Evolutionary conservation across 768 basidiomycete genomes (phyloP).

Genomic region (Udeniomyces megalosporus): DNA sequence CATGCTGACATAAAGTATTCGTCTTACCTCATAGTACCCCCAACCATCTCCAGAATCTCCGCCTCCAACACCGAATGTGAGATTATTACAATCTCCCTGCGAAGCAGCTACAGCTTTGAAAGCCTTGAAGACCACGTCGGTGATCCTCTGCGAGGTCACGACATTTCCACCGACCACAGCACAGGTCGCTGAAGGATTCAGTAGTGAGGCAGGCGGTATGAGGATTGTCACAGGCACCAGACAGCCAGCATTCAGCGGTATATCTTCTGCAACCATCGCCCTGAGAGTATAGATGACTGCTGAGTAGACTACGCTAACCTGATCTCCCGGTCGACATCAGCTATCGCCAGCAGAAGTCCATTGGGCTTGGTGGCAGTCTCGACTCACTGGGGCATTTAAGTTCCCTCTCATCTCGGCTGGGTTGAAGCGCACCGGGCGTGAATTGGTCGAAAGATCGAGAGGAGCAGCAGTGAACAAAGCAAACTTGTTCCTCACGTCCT

Average conservation of each 20-base stretch:
- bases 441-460: background rate
- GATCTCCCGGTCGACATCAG: no score
- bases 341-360: no score
- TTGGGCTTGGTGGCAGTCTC: no score
- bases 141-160: slow-evolving; percentile 17
- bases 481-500: slow-evolving; percentile 7
- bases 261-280: background rate
- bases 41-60: slow-evolving; percentile 11
- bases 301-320: slow-evolving; percentile 3
- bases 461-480: background rate
- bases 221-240: slow-evolving; percentile 8
- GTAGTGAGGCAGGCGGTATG: slow-evolving; percentile 15
- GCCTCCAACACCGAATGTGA: slow-evolving; percentile 20
- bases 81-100: slow-evolving; percentile 19
- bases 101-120: slow-evolving; percentile 20
- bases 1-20: no score
- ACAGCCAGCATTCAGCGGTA: slow-evolving; percentile 10
- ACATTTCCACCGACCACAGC: slow-evolving; percentile 19
- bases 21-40: slow-evolving; percentile 12
- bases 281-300: slow-evolving; percentile 23
- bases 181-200: slow-evolving; percentile 16
- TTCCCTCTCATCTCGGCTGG: slow-evolving; percentile 3
- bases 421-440: background rate
- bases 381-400: slow-evolving; percentile 20
- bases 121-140: slow-evolving; percentile 15